phyloP scores from a whole-genome alignment of 2,329 filamentous ascomycete species.

The Xylaria sp. region DNA sequence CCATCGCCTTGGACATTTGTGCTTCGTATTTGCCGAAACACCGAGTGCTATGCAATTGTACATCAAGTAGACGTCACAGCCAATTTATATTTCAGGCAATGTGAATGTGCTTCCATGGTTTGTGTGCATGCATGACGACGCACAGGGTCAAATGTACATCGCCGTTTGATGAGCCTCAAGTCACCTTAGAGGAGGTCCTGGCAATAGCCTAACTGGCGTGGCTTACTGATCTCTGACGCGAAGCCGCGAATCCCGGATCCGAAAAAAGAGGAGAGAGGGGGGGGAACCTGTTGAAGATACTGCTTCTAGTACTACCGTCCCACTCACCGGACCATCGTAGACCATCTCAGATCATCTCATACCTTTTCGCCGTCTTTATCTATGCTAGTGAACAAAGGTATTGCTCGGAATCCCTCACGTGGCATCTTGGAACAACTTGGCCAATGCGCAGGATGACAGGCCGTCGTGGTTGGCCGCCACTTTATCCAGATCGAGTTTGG shows the following conservation, averaged over 20 bases:
- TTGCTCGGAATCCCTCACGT: conserved; percentile 11
- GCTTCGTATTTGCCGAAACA: not conserved
- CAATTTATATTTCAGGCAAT: no score
- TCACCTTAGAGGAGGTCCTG: not conserved
- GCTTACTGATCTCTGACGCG: not conserved
- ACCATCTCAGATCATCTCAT: not conserved
- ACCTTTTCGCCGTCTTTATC: not conserved
- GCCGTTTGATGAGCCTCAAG: conserved; percentile 23
- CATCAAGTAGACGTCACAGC: no score
- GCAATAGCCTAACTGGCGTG: no score
- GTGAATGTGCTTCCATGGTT: not conserved
- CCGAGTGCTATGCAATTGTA: no score
- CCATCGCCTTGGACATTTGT: not conserved
- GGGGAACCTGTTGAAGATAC: no score
- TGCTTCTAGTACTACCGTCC: not conserved
- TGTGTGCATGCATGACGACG: conserved; percentile 9
- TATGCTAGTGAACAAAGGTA: not conserved
- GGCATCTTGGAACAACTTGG: not conserved
- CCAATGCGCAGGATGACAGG: not conserved
- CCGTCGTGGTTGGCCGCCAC: conserved; percentile 5
- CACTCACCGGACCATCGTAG: not conserved
- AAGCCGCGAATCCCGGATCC: not conserved
- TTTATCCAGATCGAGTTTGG: conserved; percentile 11
- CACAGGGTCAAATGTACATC: conserved; percentile 13
- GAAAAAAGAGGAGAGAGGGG: not conserved